Conservation (phyloP, 2,329 filamentous ascomycete species). For the Hymenoscyphus fraxineus region DNA sequence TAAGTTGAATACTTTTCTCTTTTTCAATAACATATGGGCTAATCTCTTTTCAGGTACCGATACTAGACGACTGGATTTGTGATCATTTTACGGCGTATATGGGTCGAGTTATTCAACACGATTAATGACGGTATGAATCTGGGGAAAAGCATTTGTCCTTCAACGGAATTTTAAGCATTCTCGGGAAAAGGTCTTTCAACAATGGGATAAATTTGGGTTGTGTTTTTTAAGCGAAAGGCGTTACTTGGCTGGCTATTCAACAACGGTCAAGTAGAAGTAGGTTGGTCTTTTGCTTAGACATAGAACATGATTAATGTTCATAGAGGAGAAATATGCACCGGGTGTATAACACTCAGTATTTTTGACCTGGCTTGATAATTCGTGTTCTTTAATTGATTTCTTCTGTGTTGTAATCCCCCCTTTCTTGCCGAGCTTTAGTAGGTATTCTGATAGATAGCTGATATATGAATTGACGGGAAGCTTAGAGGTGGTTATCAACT, state of each 20-base stretch:
- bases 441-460: too few species aligned
- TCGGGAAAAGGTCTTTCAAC: constrained; percentile 36
- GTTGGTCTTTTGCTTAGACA: constrained; percentile 31
- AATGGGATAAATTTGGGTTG: constrained; percentile 25
- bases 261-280: constrained; percentile 37
- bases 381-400: neutral
- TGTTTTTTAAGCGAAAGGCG: constrained; percentile 33
- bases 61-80: constrained; percentile 32
- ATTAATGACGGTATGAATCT: constrained; percentile 57
- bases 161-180: constrained; percentile 51
- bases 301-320: constrained; percentile 8
- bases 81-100: constrained; percentile 22
- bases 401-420: neutral
- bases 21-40: constrained; percentile 9
- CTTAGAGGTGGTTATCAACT: too few species aligned
- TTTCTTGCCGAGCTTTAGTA: neutral
- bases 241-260: constrained; percentile 41
- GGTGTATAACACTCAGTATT: neutral
- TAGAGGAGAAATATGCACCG: constrained; percentile 4
- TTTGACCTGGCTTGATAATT: neutral
- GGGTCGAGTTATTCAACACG: constrained; percentile 36
- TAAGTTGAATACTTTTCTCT: constrained; percentile 44
- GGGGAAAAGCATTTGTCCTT: constrained; percentile 55
- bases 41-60: constrained; percentile 31
- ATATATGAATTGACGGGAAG: too few species aligned